These are phyloP conservation scores for Microcyclosporella mali DNA, from an alignment of 2,329 filamentous ascomycete species.

Conservation along the genomic window DNA sequence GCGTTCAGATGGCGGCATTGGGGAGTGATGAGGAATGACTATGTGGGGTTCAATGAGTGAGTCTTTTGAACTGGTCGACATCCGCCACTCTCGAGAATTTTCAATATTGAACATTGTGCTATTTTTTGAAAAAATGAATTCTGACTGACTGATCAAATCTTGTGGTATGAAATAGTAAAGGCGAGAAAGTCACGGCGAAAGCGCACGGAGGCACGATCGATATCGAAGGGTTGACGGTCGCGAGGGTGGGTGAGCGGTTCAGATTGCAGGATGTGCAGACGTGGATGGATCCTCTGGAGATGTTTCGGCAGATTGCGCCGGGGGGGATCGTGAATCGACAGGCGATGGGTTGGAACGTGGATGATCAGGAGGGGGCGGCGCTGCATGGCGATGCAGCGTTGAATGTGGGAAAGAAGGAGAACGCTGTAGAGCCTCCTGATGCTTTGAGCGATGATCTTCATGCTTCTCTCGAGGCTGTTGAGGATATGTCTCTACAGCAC, in stretches of 20 bases:
- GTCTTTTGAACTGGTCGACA: too few relatives aligned
- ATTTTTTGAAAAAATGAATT: too few relatives aligned
- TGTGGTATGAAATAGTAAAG: slow-evolving; percentile 43
- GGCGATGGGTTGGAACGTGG: slow-evolving; percentile 33
- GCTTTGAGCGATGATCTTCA: too few relatives aligned
- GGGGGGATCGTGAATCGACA: slow-evolving; percentile 44
- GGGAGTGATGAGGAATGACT: slow-evolving; percentile 62
- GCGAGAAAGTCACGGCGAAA: slow-evolving; percentile 57
- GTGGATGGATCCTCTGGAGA: slow-evolving; percentile 60
- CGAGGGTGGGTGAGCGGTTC: slow-evolving; percentile 55
- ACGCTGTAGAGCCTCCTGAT: neutral
- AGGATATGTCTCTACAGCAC: too few relatives aligned
- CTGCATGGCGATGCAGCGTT: slow-evolving; percentile 7
- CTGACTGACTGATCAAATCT: too few relatives aligned
- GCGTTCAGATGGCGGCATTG: slow-evolving; percentile 63
- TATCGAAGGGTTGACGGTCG: slow-evolving; percentile 58
- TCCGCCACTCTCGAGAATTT: too few relatives aligned
- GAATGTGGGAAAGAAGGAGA: neutral
- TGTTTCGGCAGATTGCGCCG: slow-evolving; percentile 60
- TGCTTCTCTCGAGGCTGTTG: too few relatives aligned
- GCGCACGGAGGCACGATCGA: slow-evolving; percentile 57
- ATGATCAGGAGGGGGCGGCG: slow-evolving; percentile 18
- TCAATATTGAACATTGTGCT: too few relatives aligned
- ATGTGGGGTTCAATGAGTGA: slow-evolving; percentile 58
- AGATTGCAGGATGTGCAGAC: slow-evolving; percentile 55